Evolutionary conservation across 176 grass and related monocot species (phyloP).

Genomic region (Hordeum vulgare): MorexV3_pseudomolecules_assembly NC_058520.1:475342618-475343117

Average conservation of each 20-base stretch:
- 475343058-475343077: too few species aligned
- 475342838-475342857: neutral
- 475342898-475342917: neutral
- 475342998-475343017: too few species aligned
- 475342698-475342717: neutral
- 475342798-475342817: neutral
- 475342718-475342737: neutral
- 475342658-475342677: conserved; percentile 22
- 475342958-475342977: too few species aligned
- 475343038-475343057: too few species aligned
- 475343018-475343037: too few species aligned
- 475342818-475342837: too few species aligned
- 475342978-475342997: too few species aligned
- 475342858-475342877: neutral
- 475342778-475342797: neutral
- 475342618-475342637: conserved; percentile 4
- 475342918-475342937: neutral
- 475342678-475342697: neutral
- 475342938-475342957: too few species aligned
- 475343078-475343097: too few species aligned
- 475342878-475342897: neutral
- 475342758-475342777: neutral
- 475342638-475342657: conserved; percentile 1
- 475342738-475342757: too few species aligned
- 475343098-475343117: too few species aligned